Conservation (phyloP, 208 protist species). For the Giardia muris region DNA sequence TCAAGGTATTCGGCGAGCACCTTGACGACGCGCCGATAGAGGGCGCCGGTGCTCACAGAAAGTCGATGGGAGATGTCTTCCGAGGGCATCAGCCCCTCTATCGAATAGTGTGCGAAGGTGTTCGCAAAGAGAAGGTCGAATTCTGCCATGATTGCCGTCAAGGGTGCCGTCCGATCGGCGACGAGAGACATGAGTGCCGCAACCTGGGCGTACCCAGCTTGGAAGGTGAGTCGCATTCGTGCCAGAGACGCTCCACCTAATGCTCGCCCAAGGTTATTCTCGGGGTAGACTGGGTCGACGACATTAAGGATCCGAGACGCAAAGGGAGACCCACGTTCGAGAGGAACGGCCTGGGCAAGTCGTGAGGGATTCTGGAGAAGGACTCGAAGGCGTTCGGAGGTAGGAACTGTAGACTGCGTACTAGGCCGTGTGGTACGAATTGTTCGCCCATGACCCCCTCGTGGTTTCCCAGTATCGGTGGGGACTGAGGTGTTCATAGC, state of each 20-base stretch:
- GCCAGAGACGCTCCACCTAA: background rate
- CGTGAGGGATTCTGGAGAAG: background rate
- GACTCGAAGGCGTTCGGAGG: background rate
- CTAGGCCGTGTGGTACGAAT: background rate
- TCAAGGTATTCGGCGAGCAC: too few species aligned
- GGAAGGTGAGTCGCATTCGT: background rate
- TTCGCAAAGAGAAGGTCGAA: constrained; percentile 5
- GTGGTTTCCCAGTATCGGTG: too few species aligned
- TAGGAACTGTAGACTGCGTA: background rate
- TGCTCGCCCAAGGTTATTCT: background rate
- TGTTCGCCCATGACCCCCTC: background rate
- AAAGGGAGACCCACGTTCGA: background rate
- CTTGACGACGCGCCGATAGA: too few species aligned
- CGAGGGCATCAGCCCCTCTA: too few species aligned
- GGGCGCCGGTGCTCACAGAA: too few species aligned
- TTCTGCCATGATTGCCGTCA: background rate
- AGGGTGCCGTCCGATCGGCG: background rate
- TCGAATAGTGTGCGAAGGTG: background rate
- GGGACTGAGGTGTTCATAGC: too few species aligned
- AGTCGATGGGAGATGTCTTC: too few species aligned
- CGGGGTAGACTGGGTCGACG: background rate
- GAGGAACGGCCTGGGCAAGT: too few species aligned
- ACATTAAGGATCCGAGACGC: background rate
- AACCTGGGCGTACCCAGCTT: background rate
- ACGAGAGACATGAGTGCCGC: background rate